Evolutionary conservation across 2,329 filamentous ascomycete species (phyloP), one percentile per base, ranked within the genome.

Genomic region (Phyllosticta citribraziliensis): DNA sequence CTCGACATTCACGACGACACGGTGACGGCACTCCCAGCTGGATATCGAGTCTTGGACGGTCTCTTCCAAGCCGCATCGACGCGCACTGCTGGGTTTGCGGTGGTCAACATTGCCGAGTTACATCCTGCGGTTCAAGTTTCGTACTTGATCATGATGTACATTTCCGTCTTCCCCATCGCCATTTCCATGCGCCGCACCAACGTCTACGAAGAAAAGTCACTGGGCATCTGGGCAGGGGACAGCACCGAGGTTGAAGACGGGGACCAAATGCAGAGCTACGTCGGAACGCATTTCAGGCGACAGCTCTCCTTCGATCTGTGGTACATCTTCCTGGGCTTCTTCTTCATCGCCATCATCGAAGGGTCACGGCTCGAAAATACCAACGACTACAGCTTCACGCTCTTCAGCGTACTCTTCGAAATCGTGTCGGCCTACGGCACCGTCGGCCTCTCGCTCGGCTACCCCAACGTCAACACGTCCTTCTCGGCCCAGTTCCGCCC

Each of bases 101-200:
- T 88, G 30, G 84, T 97, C 67, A 91, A 88, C 70, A 77, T 97
- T 50, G 79, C 88, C 1, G 76, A 82, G 0, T 79, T 99, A 1
- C 92, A 97, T 66, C 92, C 94, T 1, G 94, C 89, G 2, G 90
- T 97, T 62, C 92, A 96, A 69, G 91, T 95, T 14, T 90, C 91
- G 24, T 97, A 97, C 76, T 79, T 97, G 74, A 87, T 97, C 74
- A 97, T 97, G 94, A 97, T 97, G 94, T 97, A 97, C 74, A 96
- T 97, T 64, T 96, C 92, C 62, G 89, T 97, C 63, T 96, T 96
- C 67, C 93, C 93, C 5, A 96, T 97, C 67, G 93, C 94, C 70
- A 97, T 97, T 68, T 94, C 89, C 6, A 88, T 97, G 68, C 91
- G 93, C 58, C 82, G 89, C 65, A 97, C 93, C 62, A 97, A 97